phyloP scores from a whole-genome alignment of 2,329 filamentous ascomycete species.

The Diaporthe longicolla region DNA sequence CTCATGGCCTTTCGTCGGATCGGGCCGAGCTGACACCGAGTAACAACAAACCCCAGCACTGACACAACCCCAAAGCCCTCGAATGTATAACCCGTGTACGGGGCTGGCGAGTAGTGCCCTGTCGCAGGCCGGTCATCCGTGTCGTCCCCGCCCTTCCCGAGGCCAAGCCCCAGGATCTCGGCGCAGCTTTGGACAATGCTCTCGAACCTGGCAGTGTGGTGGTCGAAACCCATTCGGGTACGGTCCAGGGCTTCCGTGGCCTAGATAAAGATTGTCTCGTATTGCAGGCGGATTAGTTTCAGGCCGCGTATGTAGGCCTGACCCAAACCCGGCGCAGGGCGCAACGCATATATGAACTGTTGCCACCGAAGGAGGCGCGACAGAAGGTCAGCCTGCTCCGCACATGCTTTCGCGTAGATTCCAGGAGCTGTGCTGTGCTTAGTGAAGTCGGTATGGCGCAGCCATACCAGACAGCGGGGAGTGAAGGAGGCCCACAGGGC shows the following conservation, averaged over 20 bases:
- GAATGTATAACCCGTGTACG: slow-evolving; percentile 21
- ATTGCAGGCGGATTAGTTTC: slow-evolving; percentile 7
- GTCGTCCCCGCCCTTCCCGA: not conserved
- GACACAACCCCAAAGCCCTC: slow-evolving; percentile 25
- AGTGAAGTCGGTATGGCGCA: slow-evolving; percentile 14
- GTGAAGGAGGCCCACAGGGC: slow-evolving; percentile 11
- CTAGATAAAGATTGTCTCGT: slow-evolving; percentile 11
- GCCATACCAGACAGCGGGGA: not conserved
- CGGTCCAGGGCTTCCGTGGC: slow-evolving; percentile 26
- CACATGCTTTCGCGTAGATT: not conserved
- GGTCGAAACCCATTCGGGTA: slow-evolving; percentile 10
- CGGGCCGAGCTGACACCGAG: slow-evolving; percentile 1
- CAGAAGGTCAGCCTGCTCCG: slow-evolving; percentile 5
- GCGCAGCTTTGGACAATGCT: not conserved
- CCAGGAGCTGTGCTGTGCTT: not conserved
- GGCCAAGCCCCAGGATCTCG: slow-evolving; percentile 4
- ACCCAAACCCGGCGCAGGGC: not conserved
- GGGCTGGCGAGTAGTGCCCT: not conserved
- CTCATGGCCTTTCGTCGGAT: not conserved
- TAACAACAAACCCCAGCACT: slow-evolving; percentile 20
- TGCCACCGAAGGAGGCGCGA: not conserved
- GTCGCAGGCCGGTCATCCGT: not conserved
- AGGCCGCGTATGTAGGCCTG: not conserved
- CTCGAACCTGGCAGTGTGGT: slow-evolving; percentile 10
- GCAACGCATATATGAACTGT: not conserved